phyloP scores from a whole-genome alignment of 495 filamentous ascomycete genomes.

The Xylaria bambusicola region DNA sequence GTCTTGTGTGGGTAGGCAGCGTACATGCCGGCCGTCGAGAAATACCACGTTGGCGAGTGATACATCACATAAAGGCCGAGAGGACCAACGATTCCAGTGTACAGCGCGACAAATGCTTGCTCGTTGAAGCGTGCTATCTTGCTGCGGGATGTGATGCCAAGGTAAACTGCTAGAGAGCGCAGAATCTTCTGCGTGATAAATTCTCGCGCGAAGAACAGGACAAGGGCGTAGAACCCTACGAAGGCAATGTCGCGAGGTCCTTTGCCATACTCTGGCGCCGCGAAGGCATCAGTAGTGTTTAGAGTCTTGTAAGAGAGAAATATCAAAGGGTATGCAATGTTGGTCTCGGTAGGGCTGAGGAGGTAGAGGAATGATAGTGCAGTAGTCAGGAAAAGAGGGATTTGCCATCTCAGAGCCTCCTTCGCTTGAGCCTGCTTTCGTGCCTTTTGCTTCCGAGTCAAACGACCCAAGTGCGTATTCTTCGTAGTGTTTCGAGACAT shows the following conservation, averaged over 20 bases:
- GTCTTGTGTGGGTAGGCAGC: conserved; percentile 84
- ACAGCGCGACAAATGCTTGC: conserved; percentile 90
- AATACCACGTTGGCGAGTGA: conserved; percentile 89
- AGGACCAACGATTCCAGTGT: conserved; percentile 83
- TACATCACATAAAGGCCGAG: conserved; percentile 90
- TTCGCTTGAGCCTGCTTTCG: not conserved
- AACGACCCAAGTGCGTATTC: not conserved
- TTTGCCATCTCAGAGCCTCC: conserved; percentile 65
- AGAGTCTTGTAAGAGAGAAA: conserved; percentile 87
- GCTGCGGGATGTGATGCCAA: conserved; percentile 67
- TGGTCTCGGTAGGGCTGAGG: conserved; percentile 72
- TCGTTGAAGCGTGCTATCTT: conserved; percentile 95
- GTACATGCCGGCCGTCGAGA: conserved; percentile 88
- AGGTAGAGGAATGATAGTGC: conserved; percentile 68
- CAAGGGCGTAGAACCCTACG: conserved; percentile 84
- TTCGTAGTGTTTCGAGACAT: not conserved
- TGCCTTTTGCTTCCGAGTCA: not conserved
- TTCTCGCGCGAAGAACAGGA: conserved; percentile 91
- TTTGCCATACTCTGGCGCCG: conserved; percentile 75
- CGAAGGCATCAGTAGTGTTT: conserved; percentile 34
- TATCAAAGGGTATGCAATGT: conserved; percentile 79
- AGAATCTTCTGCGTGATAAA: conserved; percentile 93
- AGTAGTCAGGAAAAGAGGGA: conserved; percentile 68
- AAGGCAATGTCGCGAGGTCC: conserved; percentile 81
- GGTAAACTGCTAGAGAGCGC: conserved; percentile 68